Evolutionary conservation across 768 basidiomycete genomes (phyloP).

Genomic region (Panus rudis): DNA sequence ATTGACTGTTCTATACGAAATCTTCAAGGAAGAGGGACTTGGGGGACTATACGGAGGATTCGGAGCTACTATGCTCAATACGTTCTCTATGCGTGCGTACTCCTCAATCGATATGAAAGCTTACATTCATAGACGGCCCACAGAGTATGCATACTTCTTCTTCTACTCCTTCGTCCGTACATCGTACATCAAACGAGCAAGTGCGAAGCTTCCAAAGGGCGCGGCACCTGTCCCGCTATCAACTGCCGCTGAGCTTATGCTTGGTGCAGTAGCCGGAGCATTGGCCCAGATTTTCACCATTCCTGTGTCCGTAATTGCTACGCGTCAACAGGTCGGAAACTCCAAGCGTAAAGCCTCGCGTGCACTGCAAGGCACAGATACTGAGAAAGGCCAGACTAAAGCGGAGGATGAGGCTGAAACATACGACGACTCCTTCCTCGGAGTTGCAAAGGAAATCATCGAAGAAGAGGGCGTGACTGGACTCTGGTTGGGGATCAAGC

Average conservation of each 20-base stretch:
- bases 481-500: conserved; percentile 90
- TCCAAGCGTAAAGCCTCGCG: conserved; percentile 11
- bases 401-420: conserved; percentile 18
- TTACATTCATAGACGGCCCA: not conserved
- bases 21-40: conserved; percentile 78
- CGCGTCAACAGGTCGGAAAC: conserved; percentile 86
- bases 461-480: conserved; percentile 82
- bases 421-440: conserved; percentile 66
- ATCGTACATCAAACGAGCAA: conserved; percentile 69
- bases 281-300: conserved; percentile 98
- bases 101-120: not conserved
- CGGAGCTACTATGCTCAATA: conserved; percentile 94
- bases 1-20: conserved; percentile 55
- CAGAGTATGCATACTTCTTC: conserved; percentile 99
- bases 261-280: conserved; percentile 90
- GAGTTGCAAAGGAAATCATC: conserved; percentile 80
- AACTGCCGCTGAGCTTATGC: conserved; percentile 71
- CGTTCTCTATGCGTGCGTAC: conserved; percentile 94
- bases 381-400: conserved; percentile 6
- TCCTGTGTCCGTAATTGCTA: conserved; percentile 95
- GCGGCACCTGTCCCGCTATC: conserved; percentile 57
- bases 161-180: conserved; percentile 91
- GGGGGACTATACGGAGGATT: conserved; percentile 86
- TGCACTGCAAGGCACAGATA: conserved; percentile 1
- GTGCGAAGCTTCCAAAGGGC: conserved; percentile 50